A percentile compares a stretch with the other conserved stretches of the same genome.
Evolutionary conservation across 257 asterid genomes (phyloP).

Genomic region (Knoxia roxburghii): DNA sequence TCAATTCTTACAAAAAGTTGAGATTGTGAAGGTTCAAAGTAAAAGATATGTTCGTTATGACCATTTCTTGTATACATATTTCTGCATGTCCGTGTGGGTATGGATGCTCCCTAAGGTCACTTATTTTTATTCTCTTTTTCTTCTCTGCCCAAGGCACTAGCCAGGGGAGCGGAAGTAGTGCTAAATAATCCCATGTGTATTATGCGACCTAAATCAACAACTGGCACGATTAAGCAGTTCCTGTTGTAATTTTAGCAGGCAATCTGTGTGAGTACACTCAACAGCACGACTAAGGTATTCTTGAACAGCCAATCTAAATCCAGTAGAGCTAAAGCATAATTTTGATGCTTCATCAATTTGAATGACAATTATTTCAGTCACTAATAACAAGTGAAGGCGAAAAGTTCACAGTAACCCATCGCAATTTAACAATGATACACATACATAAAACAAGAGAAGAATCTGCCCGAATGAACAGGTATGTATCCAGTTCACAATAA

Average conservation of each 20-base stretch:
- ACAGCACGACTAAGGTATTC: not conserved
- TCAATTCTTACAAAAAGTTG: not conserved
- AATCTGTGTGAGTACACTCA: not conserved
- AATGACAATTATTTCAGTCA: no score
- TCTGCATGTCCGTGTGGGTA: no score
- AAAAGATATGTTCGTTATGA: not conserved
- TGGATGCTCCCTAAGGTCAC: not conserved
- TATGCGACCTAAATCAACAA: not conserved
- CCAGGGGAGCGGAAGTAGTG: not conserved
- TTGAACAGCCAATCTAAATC: not conserved
- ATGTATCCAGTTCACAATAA: no score
- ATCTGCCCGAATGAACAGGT: no score
- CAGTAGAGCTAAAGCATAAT: not conserved
- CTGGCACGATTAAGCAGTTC: not conserved
- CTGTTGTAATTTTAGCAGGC: not conserved
- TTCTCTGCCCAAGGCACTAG: not conserved
- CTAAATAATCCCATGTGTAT: not conserved
- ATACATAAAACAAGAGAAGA: not conserved
- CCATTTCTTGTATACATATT: not conserved
- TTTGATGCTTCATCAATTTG: slow-evolving; percentile 1
- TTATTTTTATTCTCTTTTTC: not conserved
- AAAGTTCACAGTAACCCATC: not conserved
- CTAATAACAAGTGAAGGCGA: not conserved
- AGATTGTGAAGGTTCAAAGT: no score
- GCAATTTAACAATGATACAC: not conserved